Conservation (phyloP, 1,139 yeast species). For the Candida tropicalis region DNA sequence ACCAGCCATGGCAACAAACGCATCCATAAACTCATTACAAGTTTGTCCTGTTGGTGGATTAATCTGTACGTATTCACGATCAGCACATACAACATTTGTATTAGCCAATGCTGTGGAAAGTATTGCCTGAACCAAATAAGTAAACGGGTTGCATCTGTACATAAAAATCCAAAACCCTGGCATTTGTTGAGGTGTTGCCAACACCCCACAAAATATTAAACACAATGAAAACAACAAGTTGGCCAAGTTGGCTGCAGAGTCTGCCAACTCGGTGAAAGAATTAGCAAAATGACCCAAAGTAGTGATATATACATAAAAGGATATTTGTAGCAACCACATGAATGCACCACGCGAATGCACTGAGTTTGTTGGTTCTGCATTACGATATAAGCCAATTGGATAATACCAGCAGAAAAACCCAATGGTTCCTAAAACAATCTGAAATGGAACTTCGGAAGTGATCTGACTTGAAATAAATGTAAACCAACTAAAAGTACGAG, state of each 20-base stretch:
- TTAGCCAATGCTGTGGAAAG: constrained; percentile 30
- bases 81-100: constrained; percentile 27
- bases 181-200: constrained; percentile 26
- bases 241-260: constrained; percentile 42
- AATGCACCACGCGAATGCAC: constrained; percentile 43
- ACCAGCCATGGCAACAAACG: constrained; percentile 48
- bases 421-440: constrained; percentile 63
- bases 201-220: constrained; percentile 41
- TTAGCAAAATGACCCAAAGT: constrained; percentile 43
- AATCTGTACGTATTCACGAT: constrained; percentile 29
- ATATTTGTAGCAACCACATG: constrained; percentile 45
- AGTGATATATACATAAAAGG: constrained; percentile 35
- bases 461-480: constrained; percentile 60
- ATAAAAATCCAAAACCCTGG: constrained; percentile 55
- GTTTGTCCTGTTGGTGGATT: constrained; percentile 50
- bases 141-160: constrained; percentile 69
- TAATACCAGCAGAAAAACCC: constrained; percentile 79
- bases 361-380: constrained; percentile 44
- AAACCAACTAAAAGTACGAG: constrained; percentile 33
- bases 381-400: constrained; percentile 70
- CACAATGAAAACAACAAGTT: constrained; percentile 33
- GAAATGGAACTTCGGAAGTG: constrained; percentile 77
- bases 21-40: constrained; percentile 54
- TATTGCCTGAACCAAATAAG: constrained; percentile 50
- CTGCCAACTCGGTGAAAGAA: constrained; percentile 40